These are phyloP conservation scores for Polyrhizophydium stewartii DNA, from an alignment of 371 early-diverging fungal species.

Conservation along the genomic window DNA sequence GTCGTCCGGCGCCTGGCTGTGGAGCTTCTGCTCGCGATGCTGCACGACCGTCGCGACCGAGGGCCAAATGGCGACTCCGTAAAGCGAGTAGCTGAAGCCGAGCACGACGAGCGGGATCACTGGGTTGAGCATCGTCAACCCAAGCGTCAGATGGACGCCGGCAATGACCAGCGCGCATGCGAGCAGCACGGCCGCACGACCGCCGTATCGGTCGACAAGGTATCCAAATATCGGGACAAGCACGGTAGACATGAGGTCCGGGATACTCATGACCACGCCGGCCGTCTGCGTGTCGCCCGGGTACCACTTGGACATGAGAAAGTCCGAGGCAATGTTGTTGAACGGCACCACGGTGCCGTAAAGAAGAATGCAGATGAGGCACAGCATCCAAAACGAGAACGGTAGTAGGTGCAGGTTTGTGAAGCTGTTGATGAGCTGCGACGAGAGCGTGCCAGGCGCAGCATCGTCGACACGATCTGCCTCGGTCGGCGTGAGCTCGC, in stretches of 20 bases:
- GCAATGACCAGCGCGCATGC: slow-evolving; percentile 45
- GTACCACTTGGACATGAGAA: slow-evolving; percentile 59
- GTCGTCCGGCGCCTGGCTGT: slow-evolving; percentile 5
- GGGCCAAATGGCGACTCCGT: slow-evolving; percentile 62
- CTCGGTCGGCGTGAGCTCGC: too few relatives aligned
- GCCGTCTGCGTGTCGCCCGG: slow-evolving; percentile 53
- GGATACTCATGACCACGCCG: slow-evolving; percentile 57
- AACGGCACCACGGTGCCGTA: slow-evolving; percentile 61
- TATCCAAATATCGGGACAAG: slow-evolving; percentile 51
- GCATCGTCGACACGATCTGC: too few relatives aligned
- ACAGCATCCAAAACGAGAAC: slow-evolving; percentile 51
- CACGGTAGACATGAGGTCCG: slow-evolving; percentile 52
- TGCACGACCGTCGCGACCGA: slow-evolving; percentile 51
- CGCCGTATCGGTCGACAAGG: slow-evolving; percentile 51
- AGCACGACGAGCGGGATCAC: slow-evolving; percentile 46
- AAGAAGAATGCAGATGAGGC: slow-evolving; percentile 48
- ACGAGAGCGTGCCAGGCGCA: too few relatives aligned
- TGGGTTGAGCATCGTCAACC: slow-evolving; percentile 44
- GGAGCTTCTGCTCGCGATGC: slow-evolving; percentile 19
- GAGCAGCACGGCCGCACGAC: slow-evolving; percentile 37
- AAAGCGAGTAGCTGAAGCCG: slow-evolving; percentile 54
- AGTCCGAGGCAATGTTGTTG: slow-evolving; percentile 56
- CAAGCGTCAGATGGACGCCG: slow-evolving; percentile 45
- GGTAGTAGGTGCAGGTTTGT: slow-evolving; percentile 30
- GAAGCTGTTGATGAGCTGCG: too few relatives aligned